phyloP scores from a whole-genome alignment of 2,329 filamentous ascomycete genomes.

The Bisporella sp. region DNA sequence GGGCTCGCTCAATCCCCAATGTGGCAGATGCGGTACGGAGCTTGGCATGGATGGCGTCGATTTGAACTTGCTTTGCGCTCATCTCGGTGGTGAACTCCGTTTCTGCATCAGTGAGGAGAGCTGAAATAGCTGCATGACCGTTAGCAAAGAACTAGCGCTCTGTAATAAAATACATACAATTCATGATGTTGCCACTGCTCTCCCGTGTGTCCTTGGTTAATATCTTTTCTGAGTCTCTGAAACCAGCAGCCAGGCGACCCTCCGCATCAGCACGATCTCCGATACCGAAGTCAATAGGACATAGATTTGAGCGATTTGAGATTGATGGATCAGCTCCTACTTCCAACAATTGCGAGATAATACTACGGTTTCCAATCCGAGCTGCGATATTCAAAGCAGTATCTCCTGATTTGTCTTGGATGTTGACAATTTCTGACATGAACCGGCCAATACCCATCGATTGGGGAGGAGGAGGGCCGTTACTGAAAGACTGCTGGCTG shows the following conservation, averaged over 20 bases:
- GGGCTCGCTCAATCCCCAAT: slow-evolving; percentile 69
- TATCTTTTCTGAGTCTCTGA: slow-evolving; percentile 38
- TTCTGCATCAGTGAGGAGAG: slow-evolving; percentile 72
- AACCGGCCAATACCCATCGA: slow-evolving; percentile 81
- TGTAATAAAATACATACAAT: slow-evolving; percentile 50
- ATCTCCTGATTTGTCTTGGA: slow-evolving; percentile 88
- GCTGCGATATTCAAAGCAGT: slow-evolving; percentile 93
- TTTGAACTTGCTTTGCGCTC: slow-evolving; percentile 72
- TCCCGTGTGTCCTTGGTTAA: slow-evolving; percentile 54
- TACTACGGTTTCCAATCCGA: slow-evolving; percentile 84
- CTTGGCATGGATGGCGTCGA: slow-evolving; percentile 74
- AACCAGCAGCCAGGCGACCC: slow-evolving; percentile 34
- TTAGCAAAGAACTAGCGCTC: slow-evolving; percentile 17
- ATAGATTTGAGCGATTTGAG: slow-evolving; percentile 79
- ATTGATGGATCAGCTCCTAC: slow-evolving; percentile 92
- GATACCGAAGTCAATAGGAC: slow-evolving; percentile 91
- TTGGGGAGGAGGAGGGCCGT: slow-evolving; percentile 13
- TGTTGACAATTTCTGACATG: slow-evolving; percentile 95
- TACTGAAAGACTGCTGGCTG: slow-evolving; percentile 36
- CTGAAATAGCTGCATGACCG: slow-evolving; percentile 62
- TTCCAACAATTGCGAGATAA: slow-evolving; percentile 93
- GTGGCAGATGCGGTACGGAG: slow-evolving; percentile 75
- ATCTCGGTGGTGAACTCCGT: slow-evolving; percentile 75
- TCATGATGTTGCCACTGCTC: slow-evolving; percentile 72
- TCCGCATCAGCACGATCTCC: slow-evolving; percentile 51